Conservation (phyloP, 2,329 filamentous ascomycete species). For the Stenocarpella maydis region DNA sequence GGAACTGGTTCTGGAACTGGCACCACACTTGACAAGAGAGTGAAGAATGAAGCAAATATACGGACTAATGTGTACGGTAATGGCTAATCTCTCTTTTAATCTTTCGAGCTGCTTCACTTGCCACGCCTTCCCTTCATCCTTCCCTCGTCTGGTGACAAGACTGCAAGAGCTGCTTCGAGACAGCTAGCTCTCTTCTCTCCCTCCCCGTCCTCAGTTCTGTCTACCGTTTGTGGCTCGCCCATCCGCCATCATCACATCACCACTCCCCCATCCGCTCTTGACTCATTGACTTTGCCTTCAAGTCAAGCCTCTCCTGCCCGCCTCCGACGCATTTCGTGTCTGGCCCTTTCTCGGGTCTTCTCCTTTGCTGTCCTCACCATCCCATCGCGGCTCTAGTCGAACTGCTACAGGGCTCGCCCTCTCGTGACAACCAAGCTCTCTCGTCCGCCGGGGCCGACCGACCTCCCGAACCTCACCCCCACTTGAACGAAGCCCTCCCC, state of each 20-base stretch:
- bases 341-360: neutral
- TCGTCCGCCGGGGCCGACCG: neutral
- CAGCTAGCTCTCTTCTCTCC: slow-evolving; percentile 20
- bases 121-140: slow-evolving; percentile 11
- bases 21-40: slow-evolving; percentile 28
- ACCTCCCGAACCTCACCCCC: neutral
- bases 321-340: slow-evolving; percentile 1
- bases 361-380: neutral
- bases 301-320: neutral
- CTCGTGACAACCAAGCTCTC: slow-evolving; percentile 1
- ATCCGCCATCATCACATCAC: neutral
- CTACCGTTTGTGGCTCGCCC: slow-evolving; percentile 10
- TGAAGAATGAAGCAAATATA: slow-evolving; percentile 28
- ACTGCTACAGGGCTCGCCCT: slow-evolving; percentile 15
- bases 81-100: slow-evolving; percentile 28
- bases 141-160: slow-evolving; percentile 27
- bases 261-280: slow-evolving; percentile 3
- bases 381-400: slow-evolving; percentile 20
- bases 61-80: slow-evolving; percentile 26
- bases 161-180: slow-evolving; percentile 16
- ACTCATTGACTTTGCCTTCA: slow-evolving; percentile 13
- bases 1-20: slow-evolving; percentile 27
- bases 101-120: slow-evolving; percentile 26
- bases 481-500: neutral
- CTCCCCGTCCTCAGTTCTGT: slow-evolving; percentile 5